Evolutionary conservation across 306 rosid species (phyloP), one percentile per base, ranked within the genome.

Genomic region (Mimosa bimucronata): DNA sequence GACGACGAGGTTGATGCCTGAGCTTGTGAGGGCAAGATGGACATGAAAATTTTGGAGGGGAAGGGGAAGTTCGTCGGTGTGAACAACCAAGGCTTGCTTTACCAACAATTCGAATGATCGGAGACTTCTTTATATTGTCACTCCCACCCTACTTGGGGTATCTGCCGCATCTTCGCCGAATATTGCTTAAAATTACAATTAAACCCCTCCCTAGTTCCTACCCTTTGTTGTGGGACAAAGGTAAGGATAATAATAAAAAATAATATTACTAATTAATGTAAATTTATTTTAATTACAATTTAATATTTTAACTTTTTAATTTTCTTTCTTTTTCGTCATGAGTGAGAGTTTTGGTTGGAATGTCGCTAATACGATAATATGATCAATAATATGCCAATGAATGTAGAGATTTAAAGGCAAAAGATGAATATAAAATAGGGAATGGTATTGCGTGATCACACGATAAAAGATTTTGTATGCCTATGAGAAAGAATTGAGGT

Each of bases 21-120:
- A 85, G 89, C 40, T 81, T 89, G 87, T 65, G 87, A 82, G 83
- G 98, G 98, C 97, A 86, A 91, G 97, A 95, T 95, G 98, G 98
- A 92, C 98, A 95, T 95, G 94, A 94, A 94, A 94, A 71, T 80
- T 75, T 83, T 67, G 83, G 84, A 55, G 79, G 62, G 57, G 12
- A 48, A 77, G 77, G 77, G 77, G 65, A 69, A 38, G 60, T 57
- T 67, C 72, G 77, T 71, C 79, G 37, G 41, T 77, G 77, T 16
- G 66, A 69, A 23, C 74, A 69, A 53, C 34, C 74, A 42, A 42
- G 1, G 55, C 55, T 12, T 12, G 6, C 74, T 69, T 69, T 69
- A 69, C 21, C 55, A 11, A 15, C 52, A 69, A 41, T 25, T 41
- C 13, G 2, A 21, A n/a, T 7, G 2, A 5, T 23, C 55, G 5